A percentile compares a stretch with the other conserved stretches of the same genome.
phyloP scores from a whole-genome alignment of 2,329 filamentous ascomycete species.

The Penicillium brevicompactum region DNA sequence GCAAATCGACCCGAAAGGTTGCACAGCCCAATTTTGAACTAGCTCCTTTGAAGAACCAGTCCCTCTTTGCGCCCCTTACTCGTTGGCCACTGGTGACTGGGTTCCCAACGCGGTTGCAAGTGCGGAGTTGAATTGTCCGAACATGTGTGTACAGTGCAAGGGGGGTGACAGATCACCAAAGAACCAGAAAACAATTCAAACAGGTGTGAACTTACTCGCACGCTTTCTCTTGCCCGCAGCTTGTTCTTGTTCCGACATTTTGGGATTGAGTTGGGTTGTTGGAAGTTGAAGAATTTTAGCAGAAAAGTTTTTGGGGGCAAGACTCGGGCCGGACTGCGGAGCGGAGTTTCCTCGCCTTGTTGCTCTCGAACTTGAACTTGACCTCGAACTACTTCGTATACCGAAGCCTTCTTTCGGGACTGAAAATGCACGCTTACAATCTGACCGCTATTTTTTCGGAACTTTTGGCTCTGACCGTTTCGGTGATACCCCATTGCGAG shows the following conservation, averaged over 20 bases:
- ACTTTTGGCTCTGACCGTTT: background rate
- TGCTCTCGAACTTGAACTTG: too few species aligned
- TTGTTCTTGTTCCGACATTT: conserved; percentile 37
- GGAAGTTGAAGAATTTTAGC: conserved; percentile 24
- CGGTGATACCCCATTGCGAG: background rate
- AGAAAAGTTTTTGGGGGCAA: conserved; percentile 8
- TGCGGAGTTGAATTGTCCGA: background rate
- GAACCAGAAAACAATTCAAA: background rate
- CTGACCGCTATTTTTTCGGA: background rate
- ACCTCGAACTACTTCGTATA: too few species aligned
- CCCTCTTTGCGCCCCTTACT: background rate
- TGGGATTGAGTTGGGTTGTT: conserved; percentile 10
- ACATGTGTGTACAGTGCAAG: background rate
- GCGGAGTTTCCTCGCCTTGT: background rate
- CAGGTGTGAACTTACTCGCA: conserved; percentile 36
- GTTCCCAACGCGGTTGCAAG: background rate
- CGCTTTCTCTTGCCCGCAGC: conserved; percentile 42
- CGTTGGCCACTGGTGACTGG: background rate
- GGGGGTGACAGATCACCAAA: conserved; percentile 6
- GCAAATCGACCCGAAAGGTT: background rate
- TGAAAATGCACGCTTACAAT: background rate
- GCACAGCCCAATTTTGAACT: conserved; percentile 1
- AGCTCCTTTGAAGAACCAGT: background rate
- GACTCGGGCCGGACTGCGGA: background rate
- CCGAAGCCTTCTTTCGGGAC: too few species aligned